Evolutionary conservation across 2,329 filamentous ascomycete genomes (phyloP), one percentile per base, ranked within the genome.

Genomic region (Canariomyces notabilis): DNA sequence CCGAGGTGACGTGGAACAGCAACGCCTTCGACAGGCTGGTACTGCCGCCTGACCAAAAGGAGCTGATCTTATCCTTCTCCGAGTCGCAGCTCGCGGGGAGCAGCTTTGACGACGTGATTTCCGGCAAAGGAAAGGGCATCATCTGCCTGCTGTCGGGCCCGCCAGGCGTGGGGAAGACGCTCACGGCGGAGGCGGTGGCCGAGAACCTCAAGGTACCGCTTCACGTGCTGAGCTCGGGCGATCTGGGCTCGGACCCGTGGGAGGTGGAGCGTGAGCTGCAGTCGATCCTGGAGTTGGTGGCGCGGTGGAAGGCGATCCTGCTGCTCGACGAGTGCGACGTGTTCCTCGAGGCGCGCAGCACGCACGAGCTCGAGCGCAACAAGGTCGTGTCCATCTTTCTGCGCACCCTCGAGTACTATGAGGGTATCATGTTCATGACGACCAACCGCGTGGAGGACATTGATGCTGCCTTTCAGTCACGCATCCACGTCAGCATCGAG

Each of bases 261-360:
- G 75, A 75, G 14, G 74, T 90, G 0, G 86, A 88, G 62, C 68
- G 68, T 9, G 80, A 82, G 55, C 72, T 88, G 23, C 78, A 76
- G 57, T 77, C 77, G 49, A 83, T 86, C 46, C 74, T 90, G 50
- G 82, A 87, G 59, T 82, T 90, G 50, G 84, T 85, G 1, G 80
- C 85, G 50, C 75, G 75, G 1, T 88, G 85, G 85, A 81, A 83
- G 37, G 83, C 83, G 0, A 78, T 89, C 2, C 69, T 88, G 0
- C 72, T 89, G 3, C 75, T 88, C 2, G 84, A 88, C 58, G 84
- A 88, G 67, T 83, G 79, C 18, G 65, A 67, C 41, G 59, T 67
- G 16, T 62, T 62, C 56, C 58, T 63, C 42, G 60, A 62, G 51
- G 57, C 52, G 14, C 58, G 59, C 42, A 80, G 83, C 55, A 48